These are phyloP conservation scores for Nigrograna mackinnonii DNA, from an alignment of 2,329 filamentous ascomycete species.

Conservation along the genomic window DNA sequence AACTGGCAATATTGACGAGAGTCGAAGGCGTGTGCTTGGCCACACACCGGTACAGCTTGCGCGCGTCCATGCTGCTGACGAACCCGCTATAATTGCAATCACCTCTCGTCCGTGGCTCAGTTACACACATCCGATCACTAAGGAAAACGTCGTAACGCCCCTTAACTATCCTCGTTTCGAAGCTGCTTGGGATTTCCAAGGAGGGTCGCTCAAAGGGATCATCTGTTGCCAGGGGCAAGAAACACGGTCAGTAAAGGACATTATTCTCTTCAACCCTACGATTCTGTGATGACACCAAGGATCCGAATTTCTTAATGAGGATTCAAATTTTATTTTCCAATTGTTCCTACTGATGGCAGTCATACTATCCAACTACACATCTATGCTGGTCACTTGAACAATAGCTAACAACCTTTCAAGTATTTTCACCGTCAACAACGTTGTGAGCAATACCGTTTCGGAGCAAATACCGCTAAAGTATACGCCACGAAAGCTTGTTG, in stretches of 20 bases:
- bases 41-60: slow-evolving; percentile 89
- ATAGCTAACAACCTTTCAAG: slow-evolving; percentile 43
- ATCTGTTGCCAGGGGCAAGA: slow-evolving; percentile 91
- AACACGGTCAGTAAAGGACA: slow-evolving; percentile 70
- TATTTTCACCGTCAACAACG: slow-evolving; percentile 88
- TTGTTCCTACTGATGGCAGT: slow-evolving; percentile 91
- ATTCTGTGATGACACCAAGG: slow-evolving; percentile 68
- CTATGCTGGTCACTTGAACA: no score
- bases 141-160: slow-evolving; percentile 89
- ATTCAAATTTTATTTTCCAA: slow-evolving; percentile 65
- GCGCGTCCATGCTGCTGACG: slow-evolving; percentile 83
- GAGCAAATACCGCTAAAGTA: slow-evolving; percentile 86
- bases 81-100: slow-evolving; percentile 83
- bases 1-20: slow-evolving; percentile 93
- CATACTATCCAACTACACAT: background rate
- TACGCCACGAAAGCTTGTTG: slow-evolving; percentile 84
- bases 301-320: slow-evolving; percentile 49
- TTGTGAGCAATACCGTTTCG: slow-evolving; percentile 83
- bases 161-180: slow-evolving; percentile 86
- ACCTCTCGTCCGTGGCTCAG: slow-evolving; percentile 96
- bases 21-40: slow-evolving; percentile 90
- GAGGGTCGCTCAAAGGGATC: slow-evolving; percentile 92
- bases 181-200: slow-evolving; percentile 96
- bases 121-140: slow-evolving; percentile 85
- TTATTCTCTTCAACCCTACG: slow-evolving; percentile 15